Percentiles rank a stretch among this genome's conserved stretches.
Evolutionary conservation across 1,139 yeast species (phyloP).

Genomic region (Suhomyces bokatorum): DNA sequence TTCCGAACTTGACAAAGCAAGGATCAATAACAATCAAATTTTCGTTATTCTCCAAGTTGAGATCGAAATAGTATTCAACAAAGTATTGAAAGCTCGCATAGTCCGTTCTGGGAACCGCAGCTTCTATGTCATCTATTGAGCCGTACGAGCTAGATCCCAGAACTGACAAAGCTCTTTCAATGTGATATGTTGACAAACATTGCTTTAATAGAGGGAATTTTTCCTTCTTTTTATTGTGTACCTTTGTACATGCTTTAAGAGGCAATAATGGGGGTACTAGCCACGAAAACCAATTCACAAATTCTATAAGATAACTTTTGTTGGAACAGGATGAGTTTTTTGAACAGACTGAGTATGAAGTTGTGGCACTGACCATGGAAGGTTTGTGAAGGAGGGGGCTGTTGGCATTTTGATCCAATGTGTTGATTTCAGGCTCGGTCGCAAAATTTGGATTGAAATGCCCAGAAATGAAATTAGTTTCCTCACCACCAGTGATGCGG

Average conservation of each 20-base stretch:
- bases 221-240: slow-evolving; percentile 7
- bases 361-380: not conserved
- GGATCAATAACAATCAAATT: slow-evolving; percentile 18
- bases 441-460: not conserved
- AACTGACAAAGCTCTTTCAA: slow-evolving; percentile 16
- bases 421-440: not conserved
- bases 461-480: not conserved
- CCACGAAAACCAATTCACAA: slow-evolving; percentile 27
- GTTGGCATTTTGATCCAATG: not conserved
- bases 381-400: not conserved
- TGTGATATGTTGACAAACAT: slow-evolving; percentile 16
- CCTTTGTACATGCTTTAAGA: slow-evolving; percentile 2
- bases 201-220: slow-evolving; percentile 17
- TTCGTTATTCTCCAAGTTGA: slow-evolving; percentile 11
- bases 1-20: slow-evolving; percentile 16
- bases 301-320: slow-evolving; percentile 3
- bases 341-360: not conserved
- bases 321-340: not conserved
- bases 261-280: slow-evolving; percentile 26
- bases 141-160: slow-evolving; percentile 13
- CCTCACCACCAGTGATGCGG: not conserved
- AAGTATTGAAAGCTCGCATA: slow-evolving; percentile 22
- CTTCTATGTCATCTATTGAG: slow-evolving; percentile 6
- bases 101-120: not conserved
- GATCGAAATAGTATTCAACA: slow-evolving; percentile 24